These are phyloP conservation scores for Phytophthora cactorum DNA, from an alignment of 352 stramenopile species.

Conservation along the genomic window DNA sequence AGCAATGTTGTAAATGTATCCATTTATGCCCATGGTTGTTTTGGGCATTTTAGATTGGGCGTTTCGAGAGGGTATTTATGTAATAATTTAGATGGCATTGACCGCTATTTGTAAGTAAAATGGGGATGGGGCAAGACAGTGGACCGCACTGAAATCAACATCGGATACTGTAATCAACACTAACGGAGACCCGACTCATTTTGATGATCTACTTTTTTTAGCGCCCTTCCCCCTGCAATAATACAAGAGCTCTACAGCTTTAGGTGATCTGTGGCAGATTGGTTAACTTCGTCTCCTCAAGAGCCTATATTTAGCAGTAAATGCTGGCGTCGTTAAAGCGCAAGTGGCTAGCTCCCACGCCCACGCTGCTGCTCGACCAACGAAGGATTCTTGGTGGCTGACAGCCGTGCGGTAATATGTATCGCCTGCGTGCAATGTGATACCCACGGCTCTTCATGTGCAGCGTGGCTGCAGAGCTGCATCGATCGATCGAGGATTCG, in stretches of 20 bases:
- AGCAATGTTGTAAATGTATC: too few species aligned
- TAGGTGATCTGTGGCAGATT: neutral
- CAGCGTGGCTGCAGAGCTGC: neutral
- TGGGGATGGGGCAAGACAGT: constrained; percentile 15
- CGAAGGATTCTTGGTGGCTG: neutral
- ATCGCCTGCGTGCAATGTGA: neutral
- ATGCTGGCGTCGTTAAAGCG: too few species aligned
- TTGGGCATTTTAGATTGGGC: neutral
- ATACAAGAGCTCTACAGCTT: neutral
- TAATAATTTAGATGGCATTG: constrained; percentile 5
- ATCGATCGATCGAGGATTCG: constrained; percentile 4
- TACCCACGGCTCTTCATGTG: constrained; percentile 1
- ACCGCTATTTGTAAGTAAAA: neutral
- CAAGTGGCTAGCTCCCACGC: too few species aligned
- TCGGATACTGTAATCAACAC: constrained; percentile 17
- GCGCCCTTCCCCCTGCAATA: neutral
- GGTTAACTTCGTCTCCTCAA: neutral
- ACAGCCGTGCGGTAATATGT: neutral
- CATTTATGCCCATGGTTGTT: neutral
- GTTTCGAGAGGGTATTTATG: neutral
- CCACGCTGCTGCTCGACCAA: neutral
- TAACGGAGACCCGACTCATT: constrained; percentile 11
- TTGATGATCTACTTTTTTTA: constrained; percentile 17
- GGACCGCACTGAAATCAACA: constrained; percentile 24
- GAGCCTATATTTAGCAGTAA: neutral